Evolutionary conservation across 768 basidiomycete species (phyloP).

Genomic region (Udeniomyces megalosporus): DNA sequence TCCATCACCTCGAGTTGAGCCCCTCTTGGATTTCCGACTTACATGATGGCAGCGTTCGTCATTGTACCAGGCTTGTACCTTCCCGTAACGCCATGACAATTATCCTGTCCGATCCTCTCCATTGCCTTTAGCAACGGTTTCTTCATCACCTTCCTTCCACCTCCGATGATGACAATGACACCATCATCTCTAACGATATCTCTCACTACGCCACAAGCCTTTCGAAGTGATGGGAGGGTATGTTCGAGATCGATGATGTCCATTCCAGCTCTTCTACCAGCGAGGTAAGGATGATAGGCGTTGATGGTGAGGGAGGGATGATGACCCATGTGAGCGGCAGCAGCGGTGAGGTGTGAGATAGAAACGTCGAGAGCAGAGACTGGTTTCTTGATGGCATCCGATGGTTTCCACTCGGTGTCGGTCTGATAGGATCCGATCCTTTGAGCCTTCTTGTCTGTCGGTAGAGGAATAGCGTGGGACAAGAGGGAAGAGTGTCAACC

Average conservation of each 20-base stretch:
- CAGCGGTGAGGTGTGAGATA: constrained; percentile 73
- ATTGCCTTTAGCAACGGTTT: constrained; percentile 62
- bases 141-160: constrained; percentile 35
- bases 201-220: constrained; percentile 73
- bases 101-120: constrained; percentile 48
- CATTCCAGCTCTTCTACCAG: constrained; percentile 74
- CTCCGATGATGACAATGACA: constrained; percentile 71
- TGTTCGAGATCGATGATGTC: constrained; percentile 90
- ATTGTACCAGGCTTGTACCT: constrained; percentile 90
- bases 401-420: constrained; percentile 5
- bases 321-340: constrained; percentile 90
- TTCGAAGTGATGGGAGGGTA: constrained; percentile 75
- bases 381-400: constrained; percentile 34
- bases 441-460: not conserved
- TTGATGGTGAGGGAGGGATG: constrained; percentile 63
- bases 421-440: constrained; percentile 10
- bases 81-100: constrained; percentile 73
- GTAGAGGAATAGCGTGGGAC: not conserved
- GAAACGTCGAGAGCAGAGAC: constrained; percentile 47
- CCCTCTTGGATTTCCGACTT: constrained; percentile 13
- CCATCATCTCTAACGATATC: constrained; percentile 67
- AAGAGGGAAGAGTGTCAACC: not conserved
- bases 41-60: constrained; percentile 46
- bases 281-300: constrained; percentile 79
- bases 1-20: too few species aligned